phyloP scores from a whole-genome alignment of 2,329 filamentous ascomycete genomes.

The Akanthomyces lecanii region DNA sequence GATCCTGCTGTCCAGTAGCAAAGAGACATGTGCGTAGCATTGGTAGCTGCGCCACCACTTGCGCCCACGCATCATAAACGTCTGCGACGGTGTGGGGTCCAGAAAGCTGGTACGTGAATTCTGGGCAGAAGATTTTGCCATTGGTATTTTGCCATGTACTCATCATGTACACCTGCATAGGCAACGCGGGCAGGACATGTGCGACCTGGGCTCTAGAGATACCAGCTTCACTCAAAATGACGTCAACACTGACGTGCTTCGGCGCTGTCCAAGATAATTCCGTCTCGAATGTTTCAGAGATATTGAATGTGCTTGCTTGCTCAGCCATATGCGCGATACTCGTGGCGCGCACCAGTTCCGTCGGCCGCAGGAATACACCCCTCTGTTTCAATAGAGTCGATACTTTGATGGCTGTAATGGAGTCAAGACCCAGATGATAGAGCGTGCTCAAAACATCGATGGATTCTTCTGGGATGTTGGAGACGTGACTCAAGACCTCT shows the following conservation, averaged over 20 bases:
- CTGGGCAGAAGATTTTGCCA: conserved; percentile 68
- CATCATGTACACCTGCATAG: conserved; percentile 79
- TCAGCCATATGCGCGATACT: conserved; percentile 62
- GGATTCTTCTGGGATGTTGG: conserved; percentile 52
- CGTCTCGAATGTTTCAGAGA: neutral
- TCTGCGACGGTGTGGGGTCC: conserved; percentile 33
- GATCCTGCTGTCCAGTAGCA: conserved; percentile 39
- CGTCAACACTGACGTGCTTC: conserved; percentile 32
- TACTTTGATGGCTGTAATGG: conserved; percentile 85
- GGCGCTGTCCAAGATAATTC: conserved; percentile 28
- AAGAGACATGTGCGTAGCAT: conserved; percentile 68
- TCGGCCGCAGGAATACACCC: conserved; percentile 60
- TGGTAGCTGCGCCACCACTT: conserved; percentile 50
- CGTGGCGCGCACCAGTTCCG: conserved; percentile 63
- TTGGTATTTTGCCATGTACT: conserved; percentile 66
- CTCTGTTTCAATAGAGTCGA: conserved; percentile 63
- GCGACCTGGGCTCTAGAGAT: conserved; percentile 48
- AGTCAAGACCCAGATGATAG: conserved; percentile 85
- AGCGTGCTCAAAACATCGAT: conserved; percentile 62
- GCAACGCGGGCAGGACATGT: conserved; percentile 60
- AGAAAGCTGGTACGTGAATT: conserved; percentile 58
- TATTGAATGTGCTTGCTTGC: neutral
- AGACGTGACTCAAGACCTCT: conserved; percentile 51
- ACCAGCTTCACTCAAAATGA: conserved; percentile 36
- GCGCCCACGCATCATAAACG: conserved; percentile 58